These are phyloP conservation scores for Fagopyrum homotropicum DNA, from an alignment of 148 eudicot genomes.

Conservation along the genomic window DNA sequence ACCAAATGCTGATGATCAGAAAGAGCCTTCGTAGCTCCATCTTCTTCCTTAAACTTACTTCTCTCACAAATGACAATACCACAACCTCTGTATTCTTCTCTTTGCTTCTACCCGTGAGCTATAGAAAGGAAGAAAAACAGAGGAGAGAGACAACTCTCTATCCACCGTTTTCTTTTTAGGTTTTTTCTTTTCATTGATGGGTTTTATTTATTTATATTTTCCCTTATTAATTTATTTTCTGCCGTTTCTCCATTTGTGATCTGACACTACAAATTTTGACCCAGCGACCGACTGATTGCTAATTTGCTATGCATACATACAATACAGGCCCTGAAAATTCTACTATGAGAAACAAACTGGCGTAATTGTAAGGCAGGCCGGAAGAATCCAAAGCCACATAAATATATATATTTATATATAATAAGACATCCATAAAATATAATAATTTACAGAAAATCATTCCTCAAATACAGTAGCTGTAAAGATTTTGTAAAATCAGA, in stretches of 20 bases:
- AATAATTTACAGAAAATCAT: too few species aligned
- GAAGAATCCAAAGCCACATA: conserved; percentile 15
- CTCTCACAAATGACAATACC: conserved; percentile 8
- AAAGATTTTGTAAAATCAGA: too few species aligned
- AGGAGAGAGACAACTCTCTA: conserved; percentile 7
- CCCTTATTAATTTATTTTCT: background rate
- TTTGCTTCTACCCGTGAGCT: conserved; percentile 11
- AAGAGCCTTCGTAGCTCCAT: conserved; percentile 25
- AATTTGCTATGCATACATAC: conserved; percentile 1
- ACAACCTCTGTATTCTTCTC: conserved; percentile 8
- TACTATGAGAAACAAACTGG: background rate
- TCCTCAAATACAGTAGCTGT: too few species aligned
- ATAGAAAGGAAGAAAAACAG: conserved; percentile 6
- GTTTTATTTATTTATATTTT: background rate
- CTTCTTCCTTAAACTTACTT: conserved; percentile 21
- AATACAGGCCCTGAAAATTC: background rate
- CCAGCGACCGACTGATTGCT: conserved; percentile 7
- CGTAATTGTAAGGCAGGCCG: conserved; percentile 13
- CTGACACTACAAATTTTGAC: conserved; percentile 10
- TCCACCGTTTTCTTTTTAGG: conserved; percentile 3
- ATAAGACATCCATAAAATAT: too few species aligned
- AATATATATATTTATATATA: background rate
- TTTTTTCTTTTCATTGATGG: background rate
- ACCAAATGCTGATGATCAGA: conserved; percentile 29
- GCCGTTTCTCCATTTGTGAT: background rate